Percentiles rank a stretch among this genome's conserved stretches.
Evolutionary conservation across 192 early-diverging fungal genomes (phyloP).

Genomic region (Allomyces macrogynus): DNA sequence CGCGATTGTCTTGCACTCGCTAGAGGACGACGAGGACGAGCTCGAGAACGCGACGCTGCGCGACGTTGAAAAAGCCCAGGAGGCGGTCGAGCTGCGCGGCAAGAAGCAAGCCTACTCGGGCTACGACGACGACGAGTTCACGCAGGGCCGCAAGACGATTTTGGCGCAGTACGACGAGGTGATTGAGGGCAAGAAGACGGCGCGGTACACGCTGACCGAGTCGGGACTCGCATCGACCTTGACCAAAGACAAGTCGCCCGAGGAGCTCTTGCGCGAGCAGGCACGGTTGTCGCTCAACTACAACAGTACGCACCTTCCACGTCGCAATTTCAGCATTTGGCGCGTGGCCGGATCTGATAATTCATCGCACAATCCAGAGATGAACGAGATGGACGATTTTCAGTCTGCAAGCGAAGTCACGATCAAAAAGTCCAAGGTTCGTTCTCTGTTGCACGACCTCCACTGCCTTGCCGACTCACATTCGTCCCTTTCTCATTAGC

Average conservation of each 20-base stretch:
- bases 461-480: no score
- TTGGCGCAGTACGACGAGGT: conserved; percentile 71
- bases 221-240: conserved; percentile 10
- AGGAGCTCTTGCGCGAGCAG: neutral
- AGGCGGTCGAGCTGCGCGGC: conserved; percentile 56
- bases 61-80: conserved; percentile 42
- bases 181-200: conserved; percentile 14
- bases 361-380: neutral
- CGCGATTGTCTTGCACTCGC: no score
- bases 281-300: neutral
- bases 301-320: neutral
- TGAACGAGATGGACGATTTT: conserved; percentile 7
- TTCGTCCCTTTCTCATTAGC: no score
- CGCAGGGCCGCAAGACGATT: conserved; percentile 25
- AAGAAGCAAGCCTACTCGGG: conserved; percentile 42
- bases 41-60: conserved; percentile 45
- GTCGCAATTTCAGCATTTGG: no score
- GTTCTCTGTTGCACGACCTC: no score
- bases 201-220: conserved; percentile 13
- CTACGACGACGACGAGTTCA: conserved; percentile 56
- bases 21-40: conserved; percentile 43
- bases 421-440: neutral
- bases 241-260: neutral
- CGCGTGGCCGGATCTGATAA: no score
- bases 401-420: neutral